These are phyloP conservation scores for Diplocarpon mali DNA, from an alignment of 2,329 filamentous ascomycete species.

Conservation along the genomic window DNA sequence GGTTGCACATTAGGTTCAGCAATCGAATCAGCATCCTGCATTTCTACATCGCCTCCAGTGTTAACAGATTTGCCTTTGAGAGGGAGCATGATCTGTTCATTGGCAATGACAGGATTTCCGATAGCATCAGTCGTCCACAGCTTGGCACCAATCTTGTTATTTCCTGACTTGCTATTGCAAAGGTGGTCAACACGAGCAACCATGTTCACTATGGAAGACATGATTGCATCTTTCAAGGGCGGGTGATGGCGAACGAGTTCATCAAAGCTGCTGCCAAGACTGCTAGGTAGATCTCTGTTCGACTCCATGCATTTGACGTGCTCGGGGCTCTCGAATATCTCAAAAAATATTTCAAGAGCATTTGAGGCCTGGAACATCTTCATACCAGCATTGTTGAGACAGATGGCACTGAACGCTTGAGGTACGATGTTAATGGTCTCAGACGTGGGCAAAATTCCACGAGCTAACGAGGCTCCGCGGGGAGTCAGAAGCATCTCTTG, in stretches of 20 bases:
- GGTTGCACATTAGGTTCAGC: constrained; percentile 1
- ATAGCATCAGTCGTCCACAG: constrained; percentile 52
- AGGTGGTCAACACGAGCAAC: constrained; percentile 69
- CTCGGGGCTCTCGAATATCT: constrained; percentile 88
- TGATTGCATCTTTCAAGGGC: constrained; percentile 64
- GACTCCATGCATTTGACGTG: constrained; percentile 77
- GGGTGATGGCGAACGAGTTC: constrained; percentile 93
- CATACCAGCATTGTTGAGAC: constrained; percentile 77
- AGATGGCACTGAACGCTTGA: constrained; percentile 85
- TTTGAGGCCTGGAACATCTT: constrained; percentile 75
- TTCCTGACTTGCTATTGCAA: constrained; percentile 57
- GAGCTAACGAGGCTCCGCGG: constrained; percentile 39
- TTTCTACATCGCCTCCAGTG: constrained; percentile 51
- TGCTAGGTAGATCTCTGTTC: constrained; percentile 60
- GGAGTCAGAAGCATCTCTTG: constrained; percentile 37
- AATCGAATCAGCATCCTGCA: constrained; percentile 42
- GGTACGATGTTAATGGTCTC: constrained; percentile 86
- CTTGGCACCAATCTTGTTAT: constrained; percentile 66
- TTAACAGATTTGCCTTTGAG: constrained; percentile 30
- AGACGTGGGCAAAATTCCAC: constrained; percentile 71
- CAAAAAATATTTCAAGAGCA: constrained; percentile 78
- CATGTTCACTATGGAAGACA: constrained; percentile 82
- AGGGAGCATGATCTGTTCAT: constrained; percentile 27
- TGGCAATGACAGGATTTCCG: constrained; percentile 49
- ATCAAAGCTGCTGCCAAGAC: constrained; percentile 78